Conservation (phyloP, 1,139 yeast genomes). For the Pichia sp. region DNA sequence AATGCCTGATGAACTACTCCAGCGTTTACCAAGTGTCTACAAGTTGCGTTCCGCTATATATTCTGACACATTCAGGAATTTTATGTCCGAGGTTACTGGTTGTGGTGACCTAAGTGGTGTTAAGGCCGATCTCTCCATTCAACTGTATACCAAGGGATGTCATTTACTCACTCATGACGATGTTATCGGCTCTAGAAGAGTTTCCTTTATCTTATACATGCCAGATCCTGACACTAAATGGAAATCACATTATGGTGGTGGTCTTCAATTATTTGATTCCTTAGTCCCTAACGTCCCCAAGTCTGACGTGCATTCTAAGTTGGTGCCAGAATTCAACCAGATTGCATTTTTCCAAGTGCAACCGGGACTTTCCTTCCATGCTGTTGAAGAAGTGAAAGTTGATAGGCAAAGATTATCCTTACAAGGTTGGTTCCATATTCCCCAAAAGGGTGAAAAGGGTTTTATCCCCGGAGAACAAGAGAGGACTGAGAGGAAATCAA, state of each 20-base stretch:
- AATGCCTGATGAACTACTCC: conserved; percentile 65
- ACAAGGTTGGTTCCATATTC: conserved; percentile 99
- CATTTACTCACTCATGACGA: conserved; percentile 95
- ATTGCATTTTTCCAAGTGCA: conserved; percentile 93
- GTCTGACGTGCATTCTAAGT: conserved; percentile 60
- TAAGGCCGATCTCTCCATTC: conserved; percentile 88
- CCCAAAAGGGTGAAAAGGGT: conserved; percentile 88
- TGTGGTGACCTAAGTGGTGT: conserved; percentile 85
- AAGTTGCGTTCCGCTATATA: conserved; percentile 82
- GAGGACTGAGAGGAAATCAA: conserved; percentile 64
- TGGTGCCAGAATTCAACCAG: conserved; percentile 93
- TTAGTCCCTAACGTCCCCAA: conserved; percentile 85
- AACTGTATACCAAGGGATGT: conserved; percentile 87
- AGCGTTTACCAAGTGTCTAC: conserved; percentile 64
- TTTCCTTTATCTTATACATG: conserved; percentile 83
- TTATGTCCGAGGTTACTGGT: conserved; percentile 75
- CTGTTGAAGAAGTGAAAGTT: conserved; percentile 92
- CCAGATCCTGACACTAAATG: conserved; percentile 89
- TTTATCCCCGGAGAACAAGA: conserved; percentile 75
- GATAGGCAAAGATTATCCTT: conserved; percentile 86
- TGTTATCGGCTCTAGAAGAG: conserved; percentile 91
- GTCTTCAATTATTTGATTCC: conserved; percentile 78
- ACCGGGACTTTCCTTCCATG: conserved; percentile 95
- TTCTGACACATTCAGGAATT: conserved; percentile 75
- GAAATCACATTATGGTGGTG: conserved; percentile 91